Conservation (phyloP, 495 filamentous ascomycete genomes). For the Podospora australis region DNA sequence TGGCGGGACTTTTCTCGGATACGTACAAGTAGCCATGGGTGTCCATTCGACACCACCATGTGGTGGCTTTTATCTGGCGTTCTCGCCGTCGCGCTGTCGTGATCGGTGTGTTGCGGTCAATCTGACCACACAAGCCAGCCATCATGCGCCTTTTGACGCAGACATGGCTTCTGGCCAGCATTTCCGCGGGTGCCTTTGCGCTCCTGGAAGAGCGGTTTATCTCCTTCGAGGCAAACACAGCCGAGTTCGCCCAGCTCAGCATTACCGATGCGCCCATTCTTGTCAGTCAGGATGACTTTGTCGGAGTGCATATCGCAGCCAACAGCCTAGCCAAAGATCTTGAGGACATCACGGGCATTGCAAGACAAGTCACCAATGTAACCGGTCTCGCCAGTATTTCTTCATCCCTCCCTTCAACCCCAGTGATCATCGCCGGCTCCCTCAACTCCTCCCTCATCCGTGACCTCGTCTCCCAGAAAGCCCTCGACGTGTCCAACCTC, state of each 20-base stretch:
- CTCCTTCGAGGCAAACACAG: slow-evolving; percentile 16
- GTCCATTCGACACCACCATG: too few species aligned
- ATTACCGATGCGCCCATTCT: slow-evolving; percentile 33
- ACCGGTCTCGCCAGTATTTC: slow-evolving; percentile 14
- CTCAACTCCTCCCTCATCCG: slow-evolving; percentile 46
- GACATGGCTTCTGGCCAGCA: neutral
- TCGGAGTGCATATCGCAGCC: slow-evolving; percentile 52
- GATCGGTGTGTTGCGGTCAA: too few species aligned
- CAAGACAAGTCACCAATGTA: slow-evolving; percentile 31
- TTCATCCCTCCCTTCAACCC: slow-evolving; percentile 15
- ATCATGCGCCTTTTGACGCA: neutral
- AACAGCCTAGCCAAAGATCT: slow-evolving; percentile 53
- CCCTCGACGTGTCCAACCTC: slow-evolving; percentile 40
- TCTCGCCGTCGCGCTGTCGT: too few species aligned
- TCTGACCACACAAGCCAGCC: too few species aligned
- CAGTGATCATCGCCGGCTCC: slow-evolving; percentile 52
- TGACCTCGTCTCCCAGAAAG: slow-evolving; percentile 34
- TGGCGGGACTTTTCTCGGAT: too few species aligned
- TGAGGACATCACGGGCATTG: slow-evolving; percentile 46
- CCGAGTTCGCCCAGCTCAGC: slow-evolving; percentile 7
- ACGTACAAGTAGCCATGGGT: too few species aligned
- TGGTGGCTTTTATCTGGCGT: too few species aligned
- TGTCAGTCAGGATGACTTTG: slow-evolving; percentile 41
- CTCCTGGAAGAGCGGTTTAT: slow-evolving; percentile 23
- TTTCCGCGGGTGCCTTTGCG: neutral